A percentile compares a stretch with the other conserved stretches of the same genome.
Conservation (phyloP, 2,329 filamentous ascomycete genomes). For the Botrytis deweyae region DNA sequence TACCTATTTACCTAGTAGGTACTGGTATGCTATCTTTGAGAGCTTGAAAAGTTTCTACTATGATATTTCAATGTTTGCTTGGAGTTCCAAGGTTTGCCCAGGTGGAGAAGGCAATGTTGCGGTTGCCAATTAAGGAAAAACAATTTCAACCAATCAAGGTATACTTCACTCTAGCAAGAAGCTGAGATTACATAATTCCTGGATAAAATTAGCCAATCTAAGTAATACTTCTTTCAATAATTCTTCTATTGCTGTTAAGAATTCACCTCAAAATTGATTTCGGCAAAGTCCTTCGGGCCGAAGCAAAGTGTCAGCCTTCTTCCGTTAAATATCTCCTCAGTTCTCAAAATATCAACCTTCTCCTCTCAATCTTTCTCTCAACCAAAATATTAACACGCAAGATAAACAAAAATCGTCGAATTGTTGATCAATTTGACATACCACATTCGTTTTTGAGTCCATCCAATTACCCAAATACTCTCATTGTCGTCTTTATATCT, state of each 20-base stretch:
- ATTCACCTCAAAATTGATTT: not conserved
- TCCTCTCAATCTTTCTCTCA: not conserved
- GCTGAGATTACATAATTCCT: not conserved
- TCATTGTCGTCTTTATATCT: not conserved
- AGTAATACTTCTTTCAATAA: not conserved
- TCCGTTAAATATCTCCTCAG: not conserved
- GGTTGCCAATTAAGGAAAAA: not conserved
- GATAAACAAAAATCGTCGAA: not conserved
- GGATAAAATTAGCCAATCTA: not conserved
- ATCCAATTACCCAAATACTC: not conserved
- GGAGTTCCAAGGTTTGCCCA: not conserved
- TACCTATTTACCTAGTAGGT: too few species aligned
- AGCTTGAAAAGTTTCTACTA: not conserved
- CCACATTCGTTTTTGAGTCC: conserved; percentile 6
- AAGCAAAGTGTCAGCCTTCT: not conserved
- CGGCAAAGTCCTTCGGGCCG: not conserved
- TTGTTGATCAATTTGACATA: conserved; percentile 14
- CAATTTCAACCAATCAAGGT: not conserved
- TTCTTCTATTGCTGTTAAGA: not conserved
- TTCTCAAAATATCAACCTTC: not conserved
- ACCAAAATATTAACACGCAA: not conserved
- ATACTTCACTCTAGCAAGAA: not conserved
- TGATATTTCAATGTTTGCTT: not conserved
- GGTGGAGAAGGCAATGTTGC: not conserved
- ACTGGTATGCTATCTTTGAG: not conserved